Evolutionary conservation across 73 alveolate species (phyloP), one percentile per base, ranked within the genome.

Genomic region (Blepharisma japonicum): DNA sequence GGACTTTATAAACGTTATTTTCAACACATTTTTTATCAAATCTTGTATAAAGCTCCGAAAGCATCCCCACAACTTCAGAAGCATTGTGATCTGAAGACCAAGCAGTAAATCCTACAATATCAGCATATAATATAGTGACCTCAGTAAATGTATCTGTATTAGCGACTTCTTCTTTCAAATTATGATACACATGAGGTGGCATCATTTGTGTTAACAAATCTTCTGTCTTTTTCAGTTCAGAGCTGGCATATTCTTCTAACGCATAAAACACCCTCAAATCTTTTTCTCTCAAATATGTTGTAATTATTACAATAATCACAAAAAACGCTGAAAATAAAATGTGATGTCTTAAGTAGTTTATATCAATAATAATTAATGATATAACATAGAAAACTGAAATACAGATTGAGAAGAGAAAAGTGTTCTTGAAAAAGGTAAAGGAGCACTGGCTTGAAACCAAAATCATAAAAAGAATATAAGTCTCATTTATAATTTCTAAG

Each of bases 41-140:
- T 78, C 93, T 81, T 70, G 94, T 83, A 82, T 93, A 96, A 67
- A 96, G 92, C 77, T 89, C 94, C 68, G 92, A 82, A 6, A 96
- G 92, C 90, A 94, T 77, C 68, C 82, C 81, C 47, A 96, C 97
- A 1, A 96, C 98, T 71, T 94, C 98, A 71, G 86, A 89, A 6
- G 99, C 97, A 51, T 90, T 66, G 6, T 88, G 81, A 7, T 84
- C 83, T 53, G 91, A 85, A 39, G 95, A 77, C 78, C 87, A 87
- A 8, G 80, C 85, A 27, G 98, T 92, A 77, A 92, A 92, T 38
- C 95, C 95, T 39, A 87, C 93, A 80, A 92, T 92, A 84, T 96
- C 99, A 54, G 99, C 97, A 70, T 87, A 96, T 14, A 96, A 85
- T 71, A 96, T 80, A 18, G 99, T 94, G 20, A 90, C 98, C 71